A percentile compares a stretch with the other conserved stretches of the same genome.
These are phyloP conservation scores for Paecilomyces sp. DNA, from an alignment of 2,329 filamentous ascomycete genomes.

Conservation along the genomic window DNA sequence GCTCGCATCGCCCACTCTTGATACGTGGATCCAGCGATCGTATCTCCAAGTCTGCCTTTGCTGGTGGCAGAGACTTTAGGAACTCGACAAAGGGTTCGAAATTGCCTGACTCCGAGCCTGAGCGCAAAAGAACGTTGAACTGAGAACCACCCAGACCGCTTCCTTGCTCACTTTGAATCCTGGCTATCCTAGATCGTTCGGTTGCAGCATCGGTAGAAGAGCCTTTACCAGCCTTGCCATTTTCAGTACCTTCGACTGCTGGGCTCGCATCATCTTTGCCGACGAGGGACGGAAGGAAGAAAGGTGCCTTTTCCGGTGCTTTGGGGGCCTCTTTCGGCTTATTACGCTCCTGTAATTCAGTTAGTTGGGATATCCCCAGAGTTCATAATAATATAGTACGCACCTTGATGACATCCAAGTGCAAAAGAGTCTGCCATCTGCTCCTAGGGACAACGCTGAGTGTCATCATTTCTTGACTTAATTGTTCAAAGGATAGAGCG, in stretches of 20 bases:
- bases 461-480: slow-evolving; percentile 76
- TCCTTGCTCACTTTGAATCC: slow-evolving; percentile 49
- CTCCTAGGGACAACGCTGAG: slow-evolving; percentile 84
- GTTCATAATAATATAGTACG: neutral
- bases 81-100: slow-evolving; percentile 67
- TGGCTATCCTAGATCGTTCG: slow-evolving; percentile 61
- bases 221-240: slow-evolving; percentile 17
- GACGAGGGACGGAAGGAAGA: slow-evolving; percentile 64
- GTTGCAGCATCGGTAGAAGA: slow-evolving; percentile 28
- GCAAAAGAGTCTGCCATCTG: slow-evolving; percentile 87
- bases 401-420: slow-evolving; percentile 76
- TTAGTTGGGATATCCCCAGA: slow-evolving; percentile 1
- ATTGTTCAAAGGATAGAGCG: slow-evolving; percentile 60
- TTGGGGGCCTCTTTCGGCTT: slow-evolving; percentile 90
- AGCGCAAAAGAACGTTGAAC: slow-evolving; percentile 44
- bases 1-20: slow-evolving; percentile 53
- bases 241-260: slow-evolving; percentile 19
- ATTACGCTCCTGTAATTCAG: slow-evolving; percentile 64
- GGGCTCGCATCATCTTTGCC: slow-evolving; percentile 16
- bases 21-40: slow-evolving; percentile 59
- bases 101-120: slow-evolving; percentile 44
- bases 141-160: slow-evolving; percentile 15
- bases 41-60: slow-evolving; percentile 83
- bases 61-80: slow-evolving; percentile 73
- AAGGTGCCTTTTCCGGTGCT: slow-evolving; percentile 86